Conservation (phyloP, 352 stramenopile genomes). For the Phytophthora pisi region DNA sequence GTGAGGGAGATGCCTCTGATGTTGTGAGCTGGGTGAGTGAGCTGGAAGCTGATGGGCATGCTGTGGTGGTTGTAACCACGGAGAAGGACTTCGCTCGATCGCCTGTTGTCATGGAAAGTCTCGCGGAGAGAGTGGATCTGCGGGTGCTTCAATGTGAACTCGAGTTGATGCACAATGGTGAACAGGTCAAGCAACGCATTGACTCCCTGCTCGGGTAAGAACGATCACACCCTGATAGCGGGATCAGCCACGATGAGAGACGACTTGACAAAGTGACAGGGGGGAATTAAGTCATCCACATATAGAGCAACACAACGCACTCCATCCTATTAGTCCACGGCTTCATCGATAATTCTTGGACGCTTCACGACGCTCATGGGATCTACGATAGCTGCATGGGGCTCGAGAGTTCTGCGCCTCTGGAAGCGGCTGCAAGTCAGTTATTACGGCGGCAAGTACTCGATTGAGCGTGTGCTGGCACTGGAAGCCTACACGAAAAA, state of each 20-base stretch:
- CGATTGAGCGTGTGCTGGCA: conserved; percentile 7
- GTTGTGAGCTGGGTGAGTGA: conserved; percentile 23
- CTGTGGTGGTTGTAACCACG: conserved; percentile 60
- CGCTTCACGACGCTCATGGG: neutral
- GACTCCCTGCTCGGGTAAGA: conserved; percentile 1
- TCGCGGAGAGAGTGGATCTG: conserved; percentile 25
- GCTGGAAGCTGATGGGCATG: conserved; percentile 17
- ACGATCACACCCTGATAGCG: neutral
- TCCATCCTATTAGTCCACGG: too few species aligned
- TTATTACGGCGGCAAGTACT: conserved; percentile 15
- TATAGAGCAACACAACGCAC: neutral
- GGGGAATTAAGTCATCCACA: neutral
- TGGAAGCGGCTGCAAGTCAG: conserved; percentile 15
- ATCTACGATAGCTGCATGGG: neutral
- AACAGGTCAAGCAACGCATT: conserved; percentile 21
- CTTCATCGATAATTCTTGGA: too few species aligned
- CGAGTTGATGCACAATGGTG: conserved; percentile 39
- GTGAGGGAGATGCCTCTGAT: conserved; percentile 37
- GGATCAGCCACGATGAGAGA: neutral
- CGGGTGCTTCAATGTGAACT: conserved; percentile 49
- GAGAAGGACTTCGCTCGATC: conserved; percentile 69
- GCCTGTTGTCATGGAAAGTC: conserved; percentile 11
- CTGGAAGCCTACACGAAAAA: conserved; percentile 13
- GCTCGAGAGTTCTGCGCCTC: neutral
- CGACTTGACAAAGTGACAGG: neutral